Evolutionary conservation across 768 basidiomycete species (phyloP).

Genomic region (Xanthoconium purpureum): DNA sequence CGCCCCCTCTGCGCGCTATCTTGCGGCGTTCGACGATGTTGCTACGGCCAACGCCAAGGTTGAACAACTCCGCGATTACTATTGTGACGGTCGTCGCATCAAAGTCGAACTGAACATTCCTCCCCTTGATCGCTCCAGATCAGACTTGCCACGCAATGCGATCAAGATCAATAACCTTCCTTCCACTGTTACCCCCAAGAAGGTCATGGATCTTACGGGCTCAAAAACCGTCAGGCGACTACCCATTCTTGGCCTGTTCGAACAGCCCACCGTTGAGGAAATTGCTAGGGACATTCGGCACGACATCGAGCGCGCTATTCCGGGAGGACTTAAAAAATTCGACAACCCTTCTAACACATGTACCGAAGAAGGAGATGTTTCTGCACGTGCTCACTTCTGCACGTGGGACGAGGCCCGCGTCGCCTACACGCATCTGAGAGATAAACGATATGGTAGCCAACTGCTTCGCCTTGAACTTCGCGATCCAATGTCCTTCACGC

Average conservation of each 20-base stretch:
- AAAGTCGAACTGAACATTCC: conserved; percentile 43
- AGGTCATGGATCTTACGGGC: conserved; percentile 32
- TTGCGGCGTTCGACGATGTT: conserved; percentile 39
- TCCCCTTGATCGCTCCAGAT: conserved; percentile 31
- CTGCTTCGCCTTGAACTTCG: conserved; percentile 42
- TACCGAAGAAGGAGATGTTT: conserved; percentile 31
- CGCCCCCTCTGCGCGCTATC: conserved; percentile 42
- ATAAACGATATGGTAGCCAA: conserved; percentile 33
- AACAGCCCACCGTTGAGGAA: conserved; percentile 8
- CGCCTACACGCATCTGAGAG: conserved; percentile 37
- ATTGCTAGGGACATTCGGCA: conserved; percentile 23
- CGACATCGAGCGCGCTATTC: conserved; percentile 22
- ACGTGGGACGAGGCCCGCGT: conserved; percentile 47
- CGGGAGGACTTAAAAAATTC: conserved; percentile 22
- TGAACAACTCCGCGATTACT: conserved; percentile 34
- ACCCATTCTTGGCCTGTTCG: conserved; percentile 2
- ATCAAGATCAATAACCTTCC: conserved; percentile 47
- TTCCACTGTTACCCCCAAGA: conserved; percentile 16
- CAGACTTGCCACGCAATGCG: conserved; percentile 30
- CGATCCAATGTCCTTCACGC: conserved; percentile 48
- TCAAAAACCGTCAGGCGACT: conserved; percentile 26
- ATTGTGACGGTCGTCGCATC: conserved; percentile 42
- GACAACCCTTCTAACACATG: conserved; percentile 21
- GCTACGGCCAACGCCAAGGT: conserved; percentile 30
- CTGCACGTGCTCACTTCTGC: conserved; percentile 44